Evolutionary conservation across 192 early-diverging fungal genomes (phyloP), one percentile per base, ranked within the genome.

Genomic region (Coemansia sp.): DNA sequence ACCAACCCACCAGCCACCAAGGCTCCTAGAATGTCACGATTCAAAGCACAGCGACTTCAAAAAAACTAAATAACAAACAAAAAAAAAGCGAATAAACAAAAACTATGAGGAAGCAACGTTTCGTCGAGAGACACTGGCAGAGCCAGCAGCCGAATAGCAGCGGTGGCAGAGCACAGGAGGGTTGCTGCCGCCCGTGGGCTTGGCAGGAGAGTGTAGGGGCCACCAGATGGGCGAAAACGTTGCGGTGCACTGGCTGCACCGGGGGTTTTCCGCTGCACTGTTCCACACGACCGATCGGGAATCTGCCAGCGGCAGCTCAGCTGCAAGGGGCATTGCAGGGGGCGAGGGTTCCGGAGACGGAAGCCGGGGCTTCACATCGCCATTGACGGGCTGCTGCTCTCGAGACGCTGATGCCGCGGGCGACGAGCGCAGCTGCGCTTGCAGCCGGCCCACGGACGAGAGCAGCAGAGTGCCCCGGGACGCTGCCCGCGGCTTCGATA

Each of bases 21-120:
- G 21, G n/a, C n/a, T n/a, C 67, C 67, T 11, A 78, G 69, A 16
- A 78, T 78, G 65, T 78, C 75, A 4, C 69, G 68, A n/a, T 78
- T 78, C 64, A 78, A 78, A 47, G 64, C 64, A 6, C 54, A 60
- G 49, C 64, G 75, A 11, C 3, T 16, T 41, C 40, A 47, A 57
- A 20, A 34, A 3, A 28, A 46, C 16, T 46, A 44, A 23, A 15
- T n/a, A 40, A 14, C 20, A 46, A 43, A 45, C n/a, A 34, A 30
- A 45, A n/a, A 45, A 58, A 12, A 12, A 12, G 8, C 40, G 8
- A 40, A 12, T 5, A 40, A 3, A 34, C 6, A 34, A 34, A 34
- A 9, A 10, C 32, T 34, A 44, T 5, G 31, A 38, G 3, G 53
- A 50, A 39, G 62, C 43, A 10, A 65, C 17, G 23, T 58, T 58